phyloP scores from a whole-genome alignment of 352 stramenopile species.

The Pythium brachiatum region DNA sequence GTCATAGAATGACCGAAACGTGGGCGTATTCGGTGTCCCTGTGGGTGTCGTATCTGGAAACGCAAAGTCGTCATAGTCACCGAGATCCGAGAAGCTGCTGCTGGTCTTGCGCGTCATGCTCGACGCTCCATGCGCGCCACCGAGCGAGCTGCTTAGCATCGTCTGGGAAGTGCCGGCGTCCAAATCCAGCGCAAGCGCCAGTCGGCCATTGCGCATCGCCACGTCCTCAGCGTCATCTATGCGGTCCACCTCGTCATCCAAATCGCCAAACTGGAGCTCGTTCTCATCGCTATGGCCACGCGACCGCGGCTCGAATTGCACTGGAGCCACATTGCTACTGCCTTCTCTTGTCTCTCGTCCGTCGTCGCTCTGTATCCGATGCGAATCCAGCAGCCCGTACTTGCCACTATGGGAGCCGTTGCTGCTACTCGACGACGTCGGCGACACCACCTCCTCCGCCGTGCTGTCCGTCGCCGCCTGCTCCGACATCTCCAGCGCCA shows the following conservation, averaged over 20 bases:
- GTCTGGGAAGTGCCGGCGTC: conserved; percentile 50
- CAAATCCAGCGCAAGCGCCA: conserved; percentile 64
- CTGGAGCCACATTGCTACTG: neutral
- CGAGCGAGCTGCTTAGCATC: conserved; percentile 10
- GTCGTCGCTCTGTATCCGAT: conserved; percentile 13
- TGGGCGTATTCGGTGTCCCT: conserved; percentile 36
- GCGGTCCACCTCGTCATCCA: conserved; percentile 20
- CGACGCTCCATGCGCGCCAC: conserved; percentile 28
- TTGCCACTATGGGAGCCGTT: conserved; percentile 24
- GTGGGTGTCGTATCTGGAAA: conserved; percentile 60
- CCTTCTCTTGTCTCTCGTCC: neutral
- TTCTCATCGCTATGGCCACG: conserved; percentile 21
- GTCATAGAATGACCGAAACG: conserved; percentile 81
- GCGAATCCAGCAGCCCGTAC: conserved; percentile 13
- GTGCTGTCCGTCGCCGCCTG: neutral
- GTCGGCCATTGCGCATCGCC: conserved; percentile 24
- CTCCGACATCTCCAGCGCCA: neutral
- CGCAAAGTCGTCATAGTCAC: conserved; percentile 82
- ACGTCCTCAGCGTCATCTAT: conserved; percentile 24
- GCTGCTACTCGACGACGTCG: conserved; percentile 32
- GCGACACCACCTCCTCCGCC: conserved; percentile 26
- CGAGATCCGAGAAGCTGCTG: conserved; percentile 86
- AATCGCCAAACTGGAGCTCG: conserved; percentile 31
- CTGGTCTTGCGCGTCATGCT: conserved; percentile 75
- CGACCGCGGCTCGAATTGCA: neutral